A percentile compares a stretch with the other conserved stretches of the same genome.
Evolutionary conservation across 2,329 filamentous ascomycete species (phyloP).

Genomic region (Berkeleyomyces basicola): DNA sequence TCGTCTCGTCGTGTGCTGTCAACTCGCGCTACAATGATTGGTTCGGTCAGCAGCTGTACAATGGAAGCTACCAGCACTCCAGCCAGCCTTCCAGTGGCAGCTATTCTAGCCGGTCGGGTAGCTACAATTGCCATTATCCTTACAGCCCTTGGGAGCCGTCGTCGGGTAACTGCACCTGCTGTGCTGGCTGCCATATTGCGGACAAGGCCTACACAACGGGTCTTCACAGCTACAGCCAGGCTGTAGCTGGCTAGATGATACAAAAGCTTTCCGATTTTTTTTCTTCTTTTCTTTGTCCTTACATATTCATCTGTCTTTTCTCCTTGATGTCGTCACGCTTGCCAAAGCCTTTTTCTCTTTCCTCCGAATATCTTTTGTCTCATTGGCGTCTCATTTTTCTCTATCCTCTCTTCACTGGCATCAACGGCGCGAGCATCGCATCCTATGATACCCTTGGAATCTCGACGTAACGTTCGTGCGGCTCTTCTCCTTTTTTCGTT

Average conservation of each 20-base stretch:
- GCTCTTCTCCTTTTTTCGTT: slow-evolving; percentile 15
- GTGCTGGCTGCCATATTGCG: slow-evolving; percentile 26
- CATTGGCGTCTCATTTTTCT: slow-evolving; percentile 7
- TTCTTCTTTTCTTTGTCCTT: slow-evolving; percentile 14
- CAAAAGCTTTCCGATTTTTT: slow-evolving; percentile 14
- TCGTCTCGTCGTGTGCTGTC: slow-evolving; percentile 36
- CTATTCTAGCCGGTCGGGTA: slow-evolving; percentile 26
- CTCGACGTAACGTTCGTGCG: slow-evolving; percentile 8
- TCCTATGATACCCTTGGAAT: slow-evolving; percentile 11
- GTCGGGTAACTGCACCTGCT: slow-evolving; percentile 33
- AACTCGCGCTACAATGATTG: slow-evolving; percentile 42
- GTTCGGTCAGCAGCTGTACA: slow-evolving; percentile 31
- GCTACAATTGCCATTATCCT: slow-evolving; percentile 28
- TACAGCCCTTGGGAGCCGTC: slow-evolving; percentile 37
- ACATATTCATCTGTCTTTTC: background rate
- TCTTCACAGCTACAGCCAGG: slow-evolving; percentile 31
- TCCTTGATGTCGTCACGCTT: background rate
- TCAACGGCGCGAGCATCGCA: slow-evolving; percentile 13
- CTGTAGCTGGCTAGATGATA: slow-evolving; percentile 33
- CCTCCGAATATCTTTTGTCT: slow-evolving; percentile 1
- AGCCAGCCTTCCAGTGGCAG: slow-evolving; percentile 17
- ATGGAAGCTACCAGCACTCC: slow-evolving; percentile 27
- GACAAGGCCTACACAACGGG: slow-evolving; percentile 31
- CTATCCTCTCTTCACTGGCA: slow-evolving; percentile 11
- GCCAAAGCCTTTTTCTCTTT: background rate